Evolutionary conservation across 192 early-diverging fungal species (phyloP).

Genomic region (Coemansia sp.): DNA sequence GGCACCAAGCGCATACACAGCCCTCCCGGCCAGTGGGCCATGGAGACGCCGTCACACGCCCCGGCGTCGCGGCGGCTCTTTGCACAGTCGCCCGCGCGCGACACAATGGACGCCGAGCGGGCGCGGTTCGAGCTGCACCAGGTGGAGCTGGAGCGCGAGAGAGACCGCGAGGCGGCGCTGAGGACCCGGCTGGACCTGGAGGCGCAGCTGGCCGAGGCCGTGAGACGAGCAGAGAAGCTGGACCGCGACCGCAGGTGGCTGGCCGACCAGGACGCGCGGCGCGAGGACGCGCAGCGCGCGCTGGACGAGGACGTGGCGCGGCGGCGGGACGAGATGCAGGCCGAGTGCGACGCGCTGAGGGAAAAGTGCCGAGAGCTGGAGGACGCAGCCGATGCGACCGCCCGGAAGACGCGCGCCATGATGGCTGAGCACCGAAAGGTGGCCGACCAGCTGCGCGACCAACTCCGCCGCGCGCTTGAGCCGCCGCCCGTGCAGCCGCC

Average conservation of each 20-base stretch:
- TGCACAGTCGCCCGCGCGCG: not conserved
- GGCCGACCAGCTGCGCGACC: not conserved
- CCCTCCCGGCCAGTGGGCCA: constrained; percentile 17
- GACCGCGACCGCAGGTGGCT: constrained; percentile 66
- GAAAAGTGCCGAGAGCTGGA: not conserved
- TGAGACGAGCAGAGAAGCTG: constrained; percentile 57
- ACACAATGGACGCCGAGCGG: constrained; percentile 20
- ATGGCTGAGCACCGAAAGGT: not conserved
- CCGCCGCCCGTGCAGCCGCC: not conserved
- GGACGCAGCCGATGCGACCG: constrained; percentile 15
- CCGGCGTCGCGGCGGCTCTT: not conserved
- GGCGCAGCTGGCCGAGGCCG: constrained; percentile 33
- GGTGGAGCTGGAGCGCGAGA: constrained; percentile 36
- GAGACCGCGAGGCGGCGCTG: constrained; percentile 36
- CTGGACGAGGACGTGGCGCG: constrained; percentile 54
- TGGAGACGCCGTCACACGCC: constrained; percentile 20
- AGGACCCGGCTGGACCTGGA: constrained; percentile 32
- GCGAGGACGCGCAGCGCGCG: constrained; percentile 48
- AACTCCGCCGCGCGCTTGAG: not conserved
- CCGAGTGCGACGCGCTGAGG: constrained; percentile 26
- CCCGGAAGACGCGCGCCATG: not conserved
- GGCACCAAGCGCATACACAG: constrained; percentile 44
- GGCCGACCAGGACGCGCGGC: constrained; percentile 58
- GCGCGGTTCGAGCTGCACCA: constrained; percentile 46
- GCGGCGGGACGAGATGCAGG: not conserved